Conservation (phyloP, 257 asterid genomes). For the Fraxinus anomala region DNA sequence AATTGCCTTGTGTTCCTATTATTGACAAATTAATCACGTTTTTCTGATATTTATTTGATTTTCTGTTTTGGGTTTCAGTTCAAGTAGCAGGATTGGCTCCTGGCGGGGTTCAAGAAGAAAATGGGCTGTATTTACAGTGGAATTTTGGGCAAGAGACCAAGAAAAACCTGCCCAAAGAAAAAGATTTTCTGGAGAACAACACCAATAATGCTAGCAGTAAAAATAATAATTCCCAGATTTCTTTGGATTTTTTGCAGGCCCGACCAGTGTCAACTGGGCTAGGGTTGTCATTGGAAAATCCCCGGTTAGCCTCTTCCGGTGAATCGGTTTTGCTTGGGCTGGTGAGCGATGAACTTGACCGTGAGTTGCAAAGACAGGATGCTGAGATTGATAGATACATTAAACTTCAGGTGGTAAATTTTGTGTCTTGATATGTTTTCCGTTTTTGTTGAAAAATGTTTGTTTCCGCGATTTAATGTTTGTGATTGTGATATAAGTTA, state of each 20-base stretch:
- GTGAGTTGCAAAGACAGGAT: constrained; percentile 81
- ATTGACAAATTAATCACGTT: neutral
- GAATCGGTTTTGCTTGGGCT: constrained; percentile 66
- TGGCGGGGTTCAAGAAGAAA: constrained; percentile 56
- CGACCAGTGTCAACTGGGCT: constrained; percentile 94
- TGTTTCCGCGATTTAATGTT: neutral
- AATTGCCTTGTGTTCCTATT: neutral
- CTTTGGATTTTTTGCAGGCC: constrained; percentile 76
- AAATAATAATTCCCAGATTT: constrained; percentile 68
- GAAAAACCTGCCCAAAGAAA: constrained; percentile 77
- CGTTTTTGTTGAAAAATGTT: neutral
- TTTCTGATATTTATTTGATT: neutral
- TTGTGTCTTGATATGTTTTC: neutral
- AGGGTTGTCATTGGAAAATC: constrained; percentile 87
- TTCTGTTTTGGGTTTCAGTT: constrained; percentile 50
- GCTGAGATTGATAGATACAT: constrained; percentile 83
- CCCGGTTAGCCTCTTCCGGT: neutral
- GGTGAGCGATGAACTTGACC: constrained; percentile 70
- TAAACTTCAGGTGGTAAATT: constrained; percentile 69
- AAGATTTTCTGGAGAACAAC: constrained; percentile 67
- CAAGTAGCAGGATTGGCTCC: constrained; percentile 82
- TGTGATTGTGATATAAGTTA: neutral
- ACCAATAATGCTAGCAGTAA: constrained; percentile 6
- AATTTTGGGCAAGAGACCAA: constrained; percentile 60
- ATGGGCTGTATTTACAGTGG: constrained; percentile 76